Evolutionary conservation across 306 rosid genomes (phyloP).

Genomic region (Sicyos baderoa): DNA sequence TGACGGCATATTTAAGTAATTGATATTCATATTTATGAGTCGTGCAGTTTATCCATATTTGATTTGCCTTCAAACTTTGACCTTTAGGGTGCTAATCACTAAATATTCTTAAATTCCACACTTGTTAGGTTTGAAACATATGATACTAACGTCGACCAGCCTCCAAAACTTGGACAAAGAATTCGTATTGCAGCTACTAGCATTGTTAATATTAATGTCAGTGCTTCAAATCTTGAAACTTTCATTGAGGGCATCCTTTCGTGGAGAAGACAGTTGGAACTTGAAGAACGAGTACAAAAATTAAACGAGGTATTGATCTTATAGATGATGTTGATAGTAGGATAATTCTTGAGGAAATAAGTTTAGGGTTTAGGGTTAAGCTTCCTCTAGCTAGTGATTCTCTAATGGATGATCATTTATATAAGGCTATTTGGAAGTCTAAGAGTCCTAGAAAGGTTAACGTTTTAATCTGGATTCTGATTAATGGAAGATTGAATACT

Average conservation of each 20-base stretch:
- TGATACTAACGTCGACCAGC: conserved; percentile 45
- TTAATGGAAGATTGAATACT: no score
- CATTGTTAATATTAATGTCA: conserved; percentile 71
- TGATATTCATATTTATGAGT: conserved; percentile 13
- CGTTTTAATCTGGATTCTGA: no score
- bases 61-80: conserved; percentile 7
- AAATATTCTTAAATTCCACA: conserved; percentile 20
- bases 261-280: conserved; percentile 83
- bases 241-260: conserved; percentile 65
- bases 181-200: conserved; percentile 81
- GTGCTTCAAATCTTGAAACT: conserved; percentile 80
- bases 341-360: background rate
- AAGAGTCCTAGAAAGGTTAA: no score
- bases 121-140: conserved; percentile 81
- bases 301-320: conserved; percentile 46
- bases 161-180: conserved; percentile 70
- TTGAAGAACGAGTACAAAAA: conserved; percentile 69
- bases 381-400: no score
- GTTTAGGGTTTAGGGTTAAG: no score
- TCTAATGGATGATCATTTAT: no score
- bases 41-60: conserved; percentile 11
- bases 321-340: conserved; percentile 22
- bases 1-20: conserved; percentile 94
- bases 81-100: background rate
- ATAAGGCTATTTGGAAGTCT: no score